phyloP scores from a whole-genome alignment of 2,329 filamentous ascomycete species.

The Parastagonospora avenae region DNA sequence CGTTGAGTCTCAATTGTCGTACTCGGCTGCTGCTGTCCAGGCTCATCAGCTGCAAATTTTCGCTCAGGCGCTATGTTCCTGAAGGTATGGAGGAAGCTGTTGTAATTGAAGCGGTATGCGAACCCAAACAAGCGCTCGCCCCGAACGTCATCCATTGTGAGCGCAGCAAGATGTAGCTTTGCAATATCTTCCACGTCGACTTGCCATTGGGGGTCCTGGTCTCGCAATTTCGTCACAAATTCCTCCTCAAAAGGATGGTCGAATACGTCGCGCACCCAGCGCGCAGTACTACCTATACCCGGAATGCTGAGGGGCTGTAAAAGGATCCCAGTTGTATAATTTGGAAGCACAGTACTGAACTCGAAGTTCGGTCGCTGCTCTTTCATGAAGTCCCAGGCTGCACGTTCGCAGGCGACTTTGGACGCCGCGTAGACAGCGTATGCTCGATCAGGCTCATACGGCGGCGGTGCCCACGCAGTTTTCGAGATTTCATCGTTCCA shows the following conservation, averaged over 20 bases:
- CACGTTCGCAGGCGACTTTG: constrained; percentile 52
- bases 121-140: constrained; percentile 60
- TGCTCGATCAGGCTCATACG: constrained; percentile 34
- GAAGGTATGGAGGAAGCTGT: constrained; percentile 46
- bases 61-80: constrained; percentile 24
- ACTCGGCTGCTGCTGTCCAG: neutral
- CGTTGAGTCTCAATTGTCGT: neutral
- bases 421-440: constrained; percentile 49
- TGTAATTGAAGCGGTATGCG: constrained; percentile 53
- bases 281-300: neutral
- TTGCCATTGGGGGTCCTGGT: constrained; percentile 40
- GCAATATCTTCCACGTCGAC: constrained; percentile 59
- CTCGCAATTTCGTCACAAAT: neutral
- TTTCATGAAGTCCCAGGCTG: constrained; percentile 52
- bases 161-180: constrained; percentile 56
- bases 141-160: constrained; percentile 50
- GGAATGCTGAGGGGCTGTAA: neutral
- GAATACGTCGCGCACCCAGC: neutral
- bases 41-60: neutral
- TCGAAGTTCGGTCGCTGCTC: constrained; percentile 49
- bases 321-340: constrained; percentile 5
- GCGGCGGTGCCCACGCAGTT: constrained; percentile 22
- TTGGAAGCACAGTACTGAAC: constrained; percentile 44
- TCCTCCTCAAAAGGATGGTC: neutral
- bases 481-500: constrained; percentile 1